Percentiles rank a stretch among this genome's conserved stretches.
These are phyloP conservation scores for Wallacemonas sp. DNA, from an alignment of 208 protist species.

Conservation along the genomic window DNA sequence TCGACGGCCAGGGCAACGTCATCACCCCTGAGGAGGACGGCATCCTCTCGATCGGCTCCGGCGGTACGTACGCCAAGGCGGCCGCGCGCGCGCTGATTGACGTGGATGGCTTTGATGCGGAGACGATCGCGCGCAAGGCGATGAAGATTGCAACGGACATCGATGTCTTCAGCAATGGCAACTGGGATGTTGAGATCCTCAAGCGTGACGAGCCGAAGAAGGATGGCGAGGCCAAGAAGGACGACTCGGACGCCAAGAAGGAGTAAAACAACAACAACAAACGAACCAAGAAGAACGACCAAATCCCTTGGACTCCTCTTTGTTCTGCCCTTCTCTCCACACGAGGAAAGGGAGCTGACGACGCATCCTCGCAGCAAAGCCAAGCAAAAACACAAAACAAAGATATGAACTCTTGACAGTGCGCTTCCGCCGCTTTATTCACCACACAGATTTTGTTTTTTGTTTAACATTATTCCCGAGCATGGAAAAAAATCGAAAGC, in stretches of 20 bases:
- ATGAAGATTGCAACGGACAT: constrained; percentile 96
- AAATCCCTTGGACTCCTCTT: background rate
- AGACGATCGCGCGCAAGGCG: constrained; percentile 91
- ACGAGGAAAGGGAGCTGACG: background rate
- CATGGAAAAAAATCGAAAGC: too few relatives aligned
- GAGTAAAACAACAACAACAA: constrained; percentile 1
- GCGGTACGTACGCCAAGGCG: constrained; percentile 93
- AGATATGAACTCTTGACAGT: background rate
- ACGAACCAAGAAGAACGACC: constrained; percentile 9
- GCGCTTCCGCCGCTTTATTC: background rate
- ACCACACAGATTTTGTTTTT: background rate
- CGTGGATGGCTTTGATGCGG: constrained; percentile 84
- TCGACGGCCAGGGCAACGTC: constrained; percentile 96
- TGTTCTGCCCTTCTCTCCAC: too few relatives aligned
- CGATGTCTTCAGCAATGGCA: constrained; percentile 96
- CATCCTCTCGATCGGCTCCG: constrained; percentile 93
- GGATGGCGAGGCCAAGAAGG: constrained; percentile 19
- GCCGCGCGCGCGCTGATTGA: constrained; percentile 94
- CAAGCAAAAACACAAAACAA: background rate
- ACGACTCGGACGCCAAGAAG: constrained; percentile 15
- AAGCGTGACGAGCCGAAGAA: constrained; percentile 25
- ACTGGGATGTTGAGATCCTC: constrained; percentile 92
- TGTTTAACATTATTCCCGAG: too few relatives aligned
- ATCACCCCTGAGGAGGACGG: constrained; percentile 94
- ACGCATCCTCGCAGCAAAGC: too few relatives aligned